phyloP scores from a whole-genome alignment of 2,329 filamentous ascomycete species.

The Xylariaceae sp. region DNA sequence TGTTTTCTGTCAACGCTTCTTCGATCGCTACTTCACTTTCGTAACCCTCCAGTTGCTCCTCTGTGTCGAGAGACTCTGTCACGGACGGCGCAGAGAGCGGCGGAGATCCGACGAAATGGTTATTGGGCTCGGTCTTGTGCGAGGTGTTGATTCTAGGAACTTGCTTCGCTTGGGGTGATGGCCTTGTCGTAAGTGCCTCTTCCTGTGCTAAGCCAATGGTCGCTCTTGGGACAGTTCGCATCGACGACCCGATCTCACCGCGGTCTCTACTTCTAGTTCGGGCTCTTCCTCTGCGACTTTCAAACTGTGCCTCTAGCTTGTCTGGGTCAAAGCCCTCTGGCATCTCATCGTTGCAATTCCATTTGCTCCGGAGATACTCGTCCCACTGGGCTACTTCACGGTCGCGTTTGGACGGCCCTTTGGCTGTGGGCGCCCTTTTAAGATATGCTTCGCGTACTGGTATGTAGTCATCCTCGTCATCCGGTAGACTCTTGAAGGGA shows the following conservation, averaged over 20 bases:
- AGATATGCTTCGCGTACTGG: constrained; percentile 5
- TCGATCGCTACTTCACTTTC: constrained; percentile 9
- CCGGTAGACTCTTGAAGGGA: neutral
- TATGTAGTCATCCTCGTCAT: neutral
- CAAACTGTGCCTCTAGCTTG: constrained; percentile 13
- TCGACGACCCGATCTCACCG: neutral
- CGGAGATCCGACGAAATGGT: no score
- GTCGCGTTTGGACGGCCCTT: neutral
- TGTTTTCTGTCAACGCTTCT: neutral
- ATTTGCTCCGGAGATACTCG: constrained; percentile 13
- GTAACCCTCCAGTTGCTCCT: constrained; percentile 9
- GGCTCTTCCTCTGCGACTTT: neutral
- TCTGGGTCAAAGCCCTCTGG: constrained; percentile 15
- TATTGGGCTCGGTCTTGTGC: no score
- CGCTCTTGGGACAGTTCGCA: neutral
- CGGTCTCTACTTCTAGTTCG: neutral
- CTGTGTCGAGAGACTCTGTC: constrained; percentile 6
- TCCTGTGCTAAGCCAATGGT: neutral
- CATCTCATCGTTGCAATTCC: constrained; percentile 10
- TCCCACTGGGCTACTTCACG: constrained; percentile 4
- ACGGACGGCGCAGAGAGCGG: neutral
- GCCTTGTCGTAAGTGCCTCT: neutral
- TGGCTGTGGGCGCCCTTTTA: neutral
- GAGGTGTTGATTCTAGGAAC: no score
- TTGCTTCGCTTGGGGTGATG: no score